A percentile compares a stretch with the other conserved stretches of the same genome.
These are phyloP conservation scores for Durotheca rogersii DNA, from an alignment of 495 filamentous ascomycete genomes.

Conservation along the genomic window DNA sequence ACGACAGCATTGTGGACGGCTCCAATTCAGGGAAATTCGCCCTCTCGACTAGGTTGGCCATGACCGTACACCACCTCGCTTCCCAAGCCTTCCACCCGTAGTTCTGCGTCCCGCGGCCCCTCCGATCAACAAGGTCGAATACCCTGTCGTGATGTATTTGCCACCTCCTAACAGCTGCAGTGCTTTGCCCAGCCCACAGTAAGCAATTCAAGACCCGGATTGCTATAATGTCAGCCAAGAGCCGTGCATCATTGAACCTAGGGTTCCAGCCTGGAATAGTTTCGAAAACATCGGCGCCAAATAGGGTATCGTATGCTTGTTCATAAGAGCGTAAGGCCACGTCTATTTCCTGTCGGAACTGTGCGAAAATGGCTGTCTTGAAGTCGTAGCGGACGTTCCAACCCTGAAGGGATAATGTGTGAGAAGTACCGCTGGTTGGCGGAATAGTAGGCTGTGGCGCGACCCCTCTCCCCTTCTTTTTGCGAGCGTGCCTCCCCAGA, in stretches of 20 bases:
- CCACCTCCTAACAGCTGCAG: slow-evolving; percentile 75
- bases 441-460: slow-evolving; percentile 82
- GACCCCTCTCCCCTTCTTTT: slow-evolving; percentile 73
- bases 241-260: slow-evolving; percentile 79
- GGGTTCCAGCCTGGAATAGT: slow-evolving; percentile 83
- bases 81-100: slow-evolving; percentile 91
- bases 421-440: slow-evolving; percentile 76
- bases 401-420: slow-evolving; percentile 76
- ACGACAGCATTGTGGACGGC: slow-evolving; percentile 44
- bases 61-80: slow-evolving; percentile 75
- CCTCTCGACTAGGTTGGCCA: slow-evolving; percentile 76
- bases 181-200: slow-evolving; percentile 72
- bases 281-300: slow-evolving; percentile 80
- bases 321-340: slow-evolving; percentile 78
- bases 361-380: slow-evolving; percentile 85
- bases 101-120: slow-evolving; percentile 76
- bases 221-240: slow-evolving; percentile 76
- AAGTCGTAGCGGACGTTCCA: slow-evolving; percentile 94
- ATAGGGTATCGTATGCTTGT: slow-evolving; percentile 76
- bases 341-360: slow-evolving; percentile 89
- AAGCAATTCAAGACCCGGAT: slow-evolving; percentile 78
- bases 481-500: slow-evolving; percentile 79
- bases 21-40: slow-evolving; percentile 51
- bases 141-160: slow-evolving; percentile 67
- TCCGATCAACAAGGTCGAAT: slow-evolving; percentile 71